phyloP scores from a whole-genome alignment of 2,329 filamentous ascomycete genomes.

The Pyricularia sp. region DNA sequence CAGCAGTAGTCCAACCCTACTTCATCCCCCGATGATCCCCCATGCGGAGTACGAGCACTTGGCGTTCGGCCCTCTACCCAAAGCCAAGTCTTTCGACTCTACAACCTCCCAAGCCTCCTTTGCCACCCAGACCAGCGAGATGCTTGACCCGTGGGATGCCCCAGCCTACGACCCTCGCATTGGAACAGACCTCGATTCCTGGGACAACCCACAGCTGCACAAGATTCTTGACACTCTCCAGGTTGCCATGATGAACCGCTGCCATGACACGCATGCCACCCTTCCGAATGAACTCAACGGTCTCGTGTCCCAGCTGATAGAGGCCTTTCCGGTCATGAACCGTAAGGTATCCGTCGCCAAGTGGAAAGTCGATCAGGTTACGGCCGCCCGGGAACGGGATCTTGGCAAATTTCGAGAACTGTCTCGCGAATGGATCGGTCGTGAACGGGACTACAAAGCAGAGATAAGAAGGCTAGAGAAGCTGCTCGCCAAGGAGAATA shows the following conservation, averaged over 20 bases:
- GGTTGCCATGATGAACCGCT: slow-evolving; percentile 28
- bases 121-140: neutral
- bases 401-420: slow-evolving; percentile 25
- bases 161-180: neutral
- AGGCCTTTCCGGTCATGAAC: slow-evolving; percentile 22
- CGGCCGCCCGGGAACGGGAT: slow-evolving; percentile 19
- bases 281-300: slow-evolving; percentile 31
- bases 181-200: slow-evolving; percentile 11
- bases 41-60: neutral
- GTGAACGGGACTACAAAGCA: slow-evolving; percentile 26
- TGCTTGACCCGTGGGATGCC: neutral
- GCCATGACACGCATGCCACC: slow-evolving; percentile 11
- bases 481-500: slow-evolving; percentile 22
- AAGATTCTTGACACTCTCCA: slow-evolving; percentile 36
- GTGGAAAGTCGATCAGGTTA: slow-evolving; percentile 17
- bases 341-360: slow-evolving; percentile 14
- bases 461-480: slow-evolving; percentile 31
- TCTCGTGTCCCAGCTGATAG: slow-evolving; percentile 27
- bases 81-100: neutral
- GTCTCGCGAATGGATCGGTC: slow-evolving; percentile 26
- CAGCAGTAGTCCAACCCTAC: neutral
- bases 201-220: slow-evolving; percentile 31
- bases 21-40: neutral
- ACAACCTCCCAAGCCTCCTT: neutral
- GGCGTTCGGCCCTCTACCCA: neutral